These are phyloP conservation scores for Lichtheimia ramosa DNA, from an alignment of 371 early-diverging fungal genomes.

Conservation along the genomic window DNA sequence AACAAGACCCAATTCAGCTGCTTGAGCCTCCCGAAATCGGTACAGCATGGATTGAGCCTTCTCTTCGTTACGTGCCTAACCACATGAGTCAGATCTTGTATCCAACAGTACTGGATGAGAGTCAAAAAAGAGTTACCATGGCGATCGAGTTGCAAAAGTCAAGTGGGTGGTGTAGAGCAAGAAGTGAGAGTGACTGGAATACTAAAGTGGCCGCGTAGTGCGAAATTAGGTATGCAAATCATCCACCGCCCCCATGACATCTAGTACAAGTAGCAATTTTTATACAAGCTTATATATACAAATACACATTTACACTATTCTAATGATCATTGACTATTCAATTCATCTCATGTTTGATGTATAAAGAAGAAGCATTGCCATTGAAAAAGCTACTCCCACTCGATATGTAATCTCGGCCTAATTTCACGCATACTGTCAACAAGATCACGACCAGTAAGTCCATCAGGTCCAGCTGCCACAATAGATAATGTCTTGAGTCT, in stretches of 20 bases:
- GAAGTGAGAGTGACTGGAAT: not conserved
- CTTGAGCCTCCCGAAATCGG: conserved; percentile 94
- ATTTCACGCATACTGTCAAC: not conserved
- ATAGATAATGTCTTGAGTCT: not conserved
- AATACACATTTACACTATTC: no score
- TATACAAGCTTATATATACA: no score
- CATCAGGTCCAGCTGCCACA: not conserved
- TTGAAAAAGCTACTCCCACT: not conserved
- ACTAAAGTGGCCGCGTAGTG: not conserved
- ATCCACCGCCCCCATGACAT: no score
- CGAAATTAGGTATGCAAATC: no score
- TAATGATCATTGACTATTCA: no score
- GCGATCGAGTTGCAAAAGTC: not conserved
- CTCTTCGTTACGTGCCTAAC: conserved; percentile 93
- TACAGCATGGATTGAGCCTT: conserved; percentile 98
- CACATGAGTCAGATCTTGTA: not conserved
- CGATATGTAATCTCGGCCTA: not conserved
- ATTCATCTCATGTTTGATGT: no score
- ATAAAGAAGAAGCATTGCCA: no score
- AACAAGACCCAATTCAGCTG: conserved; percentile 78
- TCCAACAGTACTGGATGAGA: no score
- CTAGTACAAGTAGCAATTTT: no score
- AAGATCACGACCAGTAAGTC: not conserved
- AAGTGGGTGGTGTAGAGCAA: not conserved
- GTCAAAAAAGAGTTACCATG: not conserved